Base-by-base conservation (phyloP, 768 basidiomycete genomes). In the Tylopilus intermedius region DNA sequence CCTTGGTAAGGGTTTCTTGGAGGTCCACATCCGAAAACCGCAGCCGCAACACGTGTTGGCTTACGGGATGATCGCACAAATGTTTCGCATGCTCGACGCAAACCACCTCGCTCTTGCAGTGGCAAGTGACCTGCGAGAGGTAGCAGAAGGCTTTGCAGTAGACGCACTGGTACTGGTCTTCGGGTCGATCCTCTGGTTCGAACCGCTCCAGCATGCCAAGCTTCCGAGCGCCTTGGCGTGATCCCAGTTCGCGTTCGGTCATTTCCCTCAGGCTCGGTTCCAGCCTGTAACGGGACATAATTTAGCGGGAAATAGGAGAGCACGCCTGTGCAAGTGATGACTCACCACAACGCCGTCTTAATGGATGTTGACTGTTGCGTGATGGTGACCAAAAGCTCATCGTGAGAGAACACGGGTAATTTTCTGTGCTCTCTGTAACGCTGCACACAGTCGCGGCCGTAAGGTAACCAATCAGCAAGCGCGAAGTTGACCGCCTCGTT, bases 401-500 rank as follows among this genome's bases (percentile, higher is more conserved):
- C 93, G 68, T 99, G 96, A 30, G 94, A 97, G 72, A 99, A 99
- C 4, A 99, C 96, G 5, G 96, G 96, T 38, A 90, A 76, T 68
- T 98, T 98, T 68, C 83, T 74, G 69, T 96, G 88, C 57, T 90
- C 84, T 61, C 90, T 84, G 68, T 99, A 98, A 40, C 90, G 81
- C 63, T 85, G 79, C 11, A 94, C 92, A 64, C 93, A 96, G 51
- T 89, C 89, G 38, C 88, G 80, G 33, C 90, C 96, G 57, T 81
- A 83, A 8, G 86, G 76, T 43, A 98, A 74, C 96, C 96, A 99
- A 67, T 97, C 93, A 24, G 94, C 91, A 26, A 96, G 75, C 10
- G 96, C 95, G 64, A 98, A 98, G 69, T 99, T 98, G 64, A 98
- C 95, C 4, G 95, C 96, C 74, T 98, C 96, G 68, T 97, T 97